Evolutionary conservation across 2,329 filamentous ascomycete species (phyloP).

Genomic region (Botrytis fabae): DNA sequence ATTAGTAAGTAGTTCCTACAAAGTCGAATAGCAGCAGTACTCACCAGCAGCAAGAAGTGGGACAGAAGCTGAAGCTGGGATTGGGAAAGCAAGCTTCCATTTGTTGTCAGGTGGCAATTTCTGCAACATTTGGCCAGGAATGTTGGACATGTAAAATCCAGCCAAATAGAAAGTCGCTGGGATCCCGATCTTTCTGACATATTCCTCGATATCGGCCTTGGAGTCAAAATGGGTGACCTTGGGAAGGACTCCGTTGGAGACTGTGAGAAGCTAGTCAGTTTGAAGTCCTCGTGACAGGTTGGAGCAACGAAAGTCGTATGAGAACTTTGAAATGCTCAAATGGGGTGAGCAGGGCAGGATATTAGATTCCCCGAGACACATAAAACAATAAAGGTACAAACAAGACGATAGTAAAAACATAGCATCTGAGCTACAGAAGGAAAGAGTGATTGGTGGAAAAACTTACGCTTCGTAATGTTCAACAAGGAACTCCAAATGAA

Average conservation of each 20-base stretch:
- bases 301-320: background rate
- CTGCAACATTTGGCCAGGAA: constrained; percentile 37
- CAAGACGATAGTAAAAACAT: background rate
- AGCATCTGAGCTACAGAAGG: background rate
- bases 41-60: constrained; percentile 40
- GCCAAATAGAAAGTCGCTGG: constrained; percentile 51
- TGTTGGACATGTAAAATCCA: constrained; percentile 55
- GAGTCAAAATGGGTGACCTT: constrained; percentile 45
- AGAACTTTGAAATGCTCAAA: background rate
- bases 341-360: background rate
- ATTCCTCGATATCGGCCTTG: constrained; percentile 44
- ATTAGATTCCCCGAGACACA: background rate
- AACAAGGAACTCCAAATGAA: constrained; percentile 49
- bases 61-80: constrained; percentile 38
- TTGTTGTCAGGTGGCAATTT: constrained; percentile 37
- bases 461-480: constrained; percentile 45
- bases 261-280: constrained; percentile 31
- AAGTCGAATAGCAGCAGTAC: background rate
- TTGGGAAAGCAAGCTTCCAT: constrained; percentile 37
- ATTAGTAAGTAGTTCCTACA: background rate
- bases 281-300: background rate
- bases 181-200: constrained; percentile 43
- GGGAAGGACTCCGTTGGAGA: constrained; percentile 45
- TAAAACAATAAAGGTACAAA: background rate
- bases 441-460: background rate